Conservation (phyloP, 2,329 filamentous ascomycete species). For the Rosellinia necatrix region DNA sequence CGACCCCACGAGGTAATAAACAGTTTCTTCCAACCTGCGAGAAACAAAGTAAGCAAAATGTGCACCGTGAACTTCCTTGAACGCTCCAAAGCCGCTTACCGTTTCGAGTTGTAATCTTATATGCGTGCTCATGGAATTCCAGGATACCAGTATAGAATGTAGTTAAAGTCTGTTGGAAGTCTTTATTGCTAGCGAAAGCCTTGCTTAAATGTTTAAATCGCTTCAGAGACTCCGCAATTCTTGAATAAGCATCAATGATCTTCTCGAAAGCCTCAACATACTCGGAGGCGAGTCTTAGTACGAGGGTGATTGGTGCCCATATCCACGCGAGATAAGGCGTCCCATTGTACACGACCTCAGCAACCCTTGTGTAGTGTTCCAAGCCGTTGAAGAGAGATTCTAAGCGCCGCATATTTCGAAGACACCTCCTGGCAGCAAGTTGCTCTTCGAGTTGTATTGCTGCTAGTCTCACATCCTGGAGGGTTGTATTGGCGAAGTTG, state of each 20-base stretch:
- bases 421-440: not conserved
- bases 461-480: not conserved
- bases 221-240: slow-evolving; percentile 45
- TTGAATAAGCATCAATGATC: slow-evolving; percentile 41
- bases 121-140: slow-evolving; percentile 51
- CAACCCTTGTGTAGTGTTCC: not conserved
- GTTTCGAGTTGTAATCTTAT: slow-evolving; percentile 43
- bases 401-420: slow-evolving; percentile 9
- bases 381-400: not conserved
- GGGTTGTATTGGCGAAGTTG: not conserved
- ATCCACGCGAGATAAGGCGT: slow-evolving; percentile 8
- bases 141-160: slow-evolving; percentile 54
- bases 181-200: slow-evolving; percentile 37
- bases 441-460: slow-evolving; percentile 2
- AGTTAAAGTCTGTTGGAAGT: slow-evolving; percentile 48
- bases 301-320: slow-evolving; percentile 12
- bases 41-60: not conserved
- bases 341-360: not conserved
- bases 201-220: slow-evolving; percentile 45
- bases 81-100: slow-evolving; percentile 31
- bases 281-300: slow-evolving; percentile 23
- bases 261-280: slow-evolving; percentile 42
- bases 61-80: slow-evolving; percentile 19
- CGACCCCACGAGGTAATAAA: slow-evolving; percentile 46
- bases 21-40: slow-evolving; percentile 42